These are phyloP conservation scores for Naganishia vaughanmartiniae DNA, from an alignment of 768 basidiomycete genomes.

Conservation along the genomic window DNA sequence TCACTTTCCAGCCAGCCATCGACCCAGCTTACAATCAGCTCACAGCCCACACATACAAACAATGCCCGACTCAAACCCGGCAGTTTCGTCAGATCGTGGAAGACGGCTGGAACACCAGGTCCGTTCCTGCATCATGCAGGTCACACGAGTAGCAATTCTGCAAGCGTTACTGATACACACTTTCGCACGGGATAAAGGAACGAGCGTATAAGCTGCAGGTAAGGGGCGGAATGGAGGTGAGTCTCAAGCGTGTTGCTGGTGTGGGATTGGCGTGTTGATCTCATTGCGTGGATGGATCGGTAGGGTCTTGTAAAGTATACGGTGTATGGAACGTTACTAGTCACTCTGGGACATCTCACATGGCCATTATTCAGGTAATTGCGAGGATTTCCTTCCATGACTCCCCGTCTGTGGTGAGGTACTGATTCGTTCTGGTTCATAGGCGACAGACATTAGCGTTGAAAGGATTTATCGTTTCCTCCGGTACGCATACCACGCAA, in stretches of 20 bases:
- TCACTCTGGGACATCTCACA: constrained; percentile 43
- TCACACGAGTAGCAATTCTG: too few species aligned
- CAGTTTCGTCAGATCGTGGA: constrained; percentile 28
- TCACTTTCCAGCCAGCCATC: too few species aligned
- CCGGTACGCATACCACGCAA: constrained; percentile 44
- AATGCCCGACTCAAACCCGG: neutral
- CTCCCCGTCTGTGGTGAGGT: neutral
- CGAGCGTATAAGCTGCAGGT: constrained; percentile 45
- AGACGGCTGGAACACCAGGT: constrained; percentile 42
- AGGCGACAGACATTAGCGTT: constrained; percentile 77
- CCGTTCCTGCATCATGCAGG: neutral
- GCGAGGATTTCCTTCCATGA: neutral
- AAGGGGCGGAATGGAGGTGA: constrained; percentile 42
- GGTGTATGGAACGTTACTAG: constrained; percentile 41
- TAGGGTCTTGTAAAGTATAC: constrained; percentile 48
- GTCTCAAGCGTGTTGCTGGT: neutral
- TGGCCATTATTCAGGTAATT: constrained; percentile 46
- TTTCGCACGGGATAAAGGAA: constrained; percentile 27
- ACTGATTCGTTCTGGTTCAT: constrained; percentile 12
- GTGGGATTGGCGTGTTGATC: neutral
- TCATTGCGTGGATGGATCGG: neutral
- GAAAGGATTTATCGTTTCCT: constrained; percentile 61
- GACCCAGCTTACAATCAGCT: neutral
- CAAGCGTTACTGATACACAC: too few species aligned
- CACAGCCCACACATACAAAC: neutral